Conservation (phyloP, 768 basidiomycete genomes). For the Psilocybe cyanescens region DNA sequence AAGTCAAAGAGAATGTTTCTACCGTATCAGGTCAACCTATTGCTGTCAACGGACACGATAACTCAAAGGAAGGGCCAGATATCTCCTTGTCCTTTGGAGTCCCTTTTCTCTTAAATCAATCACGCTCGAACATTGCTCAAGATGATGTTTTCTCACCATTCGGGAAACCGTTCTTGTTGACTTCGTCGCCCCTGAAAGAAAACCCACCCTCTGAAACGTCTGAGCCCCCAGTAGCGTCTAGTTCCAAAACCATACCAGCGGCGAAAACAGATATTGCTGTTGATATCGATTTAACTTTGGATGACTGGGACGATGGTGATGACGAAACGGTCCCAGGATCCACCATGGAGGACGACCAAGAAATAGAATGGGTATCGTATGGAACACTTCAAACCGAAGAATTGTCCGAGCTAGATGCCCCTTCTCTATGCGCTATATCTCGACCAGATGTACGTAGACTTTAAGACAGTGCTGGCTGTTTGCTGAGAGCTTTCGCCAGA, state of each 20-base stretch:
- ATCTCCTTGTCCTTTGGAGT: constrained; percentile 18
- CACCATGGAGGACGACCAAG: not conserved
- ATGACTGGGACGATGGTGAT: constrained; percentile 74
- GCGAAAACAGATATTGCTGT: constrained; percentile 15
- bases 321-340: constrained; percentile 48
- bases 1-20: constrained; percentile 5
- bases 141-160: not conserved
- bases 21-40: not conserved
- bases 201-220: not conserved
- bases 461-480: not conserved
- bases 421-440: not conserved
- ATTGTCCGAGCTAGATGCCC: not conserved
- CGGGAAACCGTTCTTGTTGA: constrained; percentile 12
- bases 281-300: constrained; percentile 32
- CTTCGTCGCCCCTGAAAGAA: not conserved
- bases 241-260: not conserved
- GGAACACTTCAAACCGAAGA: not conserved
- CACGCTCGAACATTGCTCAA: not conserved
- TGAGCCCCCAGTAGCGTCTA: not conserved
- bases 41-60: not conserved
- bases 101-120: constrained; percentile 15
- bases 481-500: not conserved
- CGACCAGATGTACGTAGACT: not conserved
- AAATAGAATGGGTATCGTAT: constrained; percentile 1
- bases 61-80: not conserved